Conservation (phyloP, 352 stramenopile genomes). For the Blastocystis sp. region DNA sequence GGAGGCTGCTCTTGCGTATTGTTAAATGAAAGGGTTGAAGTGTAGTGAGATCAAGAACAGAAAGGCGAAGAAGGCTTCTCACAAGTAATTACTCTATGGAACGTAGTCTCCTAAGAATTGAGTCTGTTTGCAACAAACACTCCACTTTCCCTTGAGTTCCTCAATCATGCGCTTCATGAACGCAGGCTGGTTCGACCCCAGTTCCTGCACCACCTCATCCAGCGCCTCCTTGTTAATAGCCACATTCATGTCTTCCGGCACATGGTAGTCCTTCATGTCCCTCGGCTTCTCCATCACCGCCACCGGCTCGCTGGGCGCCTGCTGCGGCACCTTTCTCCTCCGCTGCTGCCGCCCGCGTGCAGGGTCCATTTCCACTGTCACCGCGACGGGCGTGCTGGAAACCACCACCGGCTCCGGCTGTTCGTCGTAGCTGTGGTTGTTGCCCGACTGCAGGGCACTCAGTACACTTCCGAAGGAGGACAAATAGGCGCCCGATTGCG, state of each 20-base stretch:
- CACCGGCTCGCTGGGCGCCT: neutral
- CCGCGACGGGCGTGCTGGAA: neutral
- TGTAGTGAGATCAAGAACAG: constrained; percentile 46
- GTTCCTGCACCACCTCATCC: constrained; percentile 34
- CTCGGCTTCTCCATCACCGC: neutral
- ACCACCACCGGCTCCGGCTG: neutral
- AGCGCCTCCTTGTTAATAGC: constrained; percentile 43
- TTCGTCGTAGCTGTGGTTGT: constrained; percentile 42
- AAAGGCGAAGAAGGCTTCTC: constrained; percentile 3
- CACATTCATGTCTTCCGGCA: constrained; percentile 45
- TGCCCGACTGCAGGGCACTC: neutral
- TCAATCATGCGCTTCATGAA: constrained; percentile 35
- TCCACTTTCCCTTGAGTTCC: constrained; percentile 22
- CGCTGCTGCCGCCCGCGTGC: neutral
- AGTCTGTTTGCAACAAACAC: neutral
- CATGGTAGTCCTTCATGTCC: constrained; percentile 41
- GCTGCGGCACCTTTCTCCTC: neutral
- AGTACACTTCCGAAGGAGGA: constrained; percentile 36
- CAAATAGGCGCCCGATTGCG: neutral
- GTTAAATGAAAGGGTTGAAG: neutral
- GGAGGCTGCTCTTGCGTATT: constrained; percentile 47
- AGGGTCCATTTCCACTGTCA: neutral
- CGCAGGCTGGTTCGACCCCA: neutral
- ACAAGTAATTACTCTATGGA: neutral
- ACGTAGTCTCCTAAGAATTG: neutral